These are phyloP conservation scores for Suillus variegatus DNA, from an alignment of 768 basidiomycete species.

Conservation along the genomic window DNA sequence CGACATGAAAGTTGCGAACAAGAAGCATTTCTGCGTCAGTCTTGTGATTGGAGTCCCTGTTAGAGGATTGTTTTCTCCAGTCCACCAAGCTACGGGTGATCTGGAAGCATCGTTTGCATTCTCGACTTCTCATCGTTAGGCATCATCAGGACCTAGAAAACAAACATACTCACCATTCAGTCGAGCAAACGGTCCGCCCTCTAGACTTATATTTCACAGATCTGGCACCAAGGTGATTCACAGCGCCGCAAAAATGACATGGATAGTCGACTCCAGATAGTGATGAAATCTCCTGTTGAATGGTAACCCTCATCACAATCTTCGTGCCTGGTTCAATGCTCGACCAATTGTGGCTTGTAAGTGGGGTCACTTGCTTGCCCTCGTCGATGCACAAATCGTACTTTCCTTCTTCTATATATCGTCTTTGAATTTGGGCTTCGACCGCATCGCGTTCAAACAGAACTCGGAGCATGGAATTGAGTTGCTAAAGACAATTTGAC, in stretches of 20 bases:
- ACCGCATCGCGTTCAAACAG: constrained; percentile 17
- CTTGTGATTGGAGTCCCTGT: no score
- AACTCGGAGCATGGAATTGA: constrained; percentile 16
- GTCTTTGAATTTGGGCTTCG: constrained; percentile 18
- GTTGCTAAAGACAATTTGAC: not conserved
- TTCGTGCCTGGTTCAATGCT: constrained; percentile 26
- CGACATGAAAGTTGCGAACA: not conserved
- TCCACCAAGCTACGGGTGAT: not conserved
- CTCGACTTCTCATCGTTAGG: constrained; percentile 16
- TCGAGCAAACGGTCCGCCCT: constrained; percentile 15
- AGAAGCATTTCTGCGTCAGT: no score
- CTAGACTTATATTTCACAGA: not conserved
- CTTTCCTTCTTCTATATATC: constrained; percentile 23
- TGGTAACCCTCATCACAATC: constrained; percentile 25
- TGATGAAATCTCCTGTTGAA: constrained; percentile 15
- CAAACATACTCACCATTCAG: constrained; percentile 24
- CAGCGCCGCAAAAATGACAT: constrained; percentile 20
- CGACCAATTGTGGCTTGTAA: constrained; percentile 27
- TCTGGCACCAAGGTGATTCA: not conserved
- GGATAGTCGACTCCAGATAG: constrained; percentile 11
- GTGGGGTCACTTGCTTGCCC: constrained; percentile 21
- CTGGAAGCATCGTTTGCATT: constrained; percentile 29
- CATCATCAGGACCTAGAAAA: not conserved
- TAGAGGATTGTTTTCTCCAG: no score
- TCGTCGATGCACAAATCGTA: constrained; percentile 28